Evolutionary conservation across 495 filamentous ascomycete species (phyloP).

Genomic region (Podospora conica): DNA sequence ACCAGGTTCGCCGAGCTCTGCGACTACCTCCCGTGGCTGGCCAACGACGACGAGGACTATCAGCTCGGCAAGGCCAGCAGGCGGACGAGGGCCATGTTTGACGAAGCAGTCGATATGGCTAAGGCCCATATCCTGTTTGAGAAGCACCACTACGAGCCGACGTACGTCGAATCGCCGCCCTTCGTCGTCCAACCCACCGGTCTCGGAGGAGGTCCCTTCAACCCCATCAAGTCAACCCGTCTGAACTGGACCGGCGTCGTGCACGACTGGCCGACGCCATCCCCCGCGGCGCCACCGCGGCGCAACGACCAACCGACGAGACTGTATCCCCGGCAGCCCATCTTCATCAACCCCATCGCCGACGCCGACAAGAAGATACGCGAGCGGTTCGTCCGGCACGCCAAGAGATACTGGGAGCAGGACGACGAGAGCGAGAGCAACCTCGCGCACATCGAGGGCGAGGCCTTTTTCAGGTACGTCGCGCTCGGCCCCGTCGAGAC

Average conservation of each 20-base stretch:
- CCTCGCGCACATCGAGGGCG: constrained; percentile 10
- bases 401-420: constrained; percentile 1
- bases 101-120: constrained; percentile 20
- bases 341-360: constrained; percentile 15
- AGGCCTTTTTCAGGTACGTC: constrained; percentile 7
- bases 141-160: constrained; percentile 16
- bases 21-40: constrained; percentile 27
- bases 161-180: constrained; percentile 8
- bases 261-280: constrained; percentile 14
- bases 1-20: constrained; percentile 14
- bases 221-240: constrained; percentile 15
- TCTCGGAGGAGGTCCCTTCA: neutral
- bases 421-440: neutral
- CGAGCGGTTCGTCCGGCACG: constrained; percentile 1
- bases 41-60: constrained; percentile 4
- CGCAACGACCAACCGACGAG: constrained; percentile 7
- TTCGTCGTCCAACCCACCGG: neutral
- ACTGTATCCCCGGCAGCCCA: constrained; percentile 1
- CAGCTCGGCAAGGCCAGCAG: constrained; percentile 17
- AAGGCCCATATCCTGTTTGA: constrained; percentile 25
- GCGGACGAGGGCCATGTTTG: constrained; percentile 16
- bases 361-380: neutral
- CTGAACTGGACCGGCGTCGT: constrained; percentile 17
- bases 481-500: neutral
- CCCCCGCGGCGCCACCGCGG: neutral